Conservation (phyloP, 352 stramenopile genomes). For the Pythium folliculosum region DNA sequence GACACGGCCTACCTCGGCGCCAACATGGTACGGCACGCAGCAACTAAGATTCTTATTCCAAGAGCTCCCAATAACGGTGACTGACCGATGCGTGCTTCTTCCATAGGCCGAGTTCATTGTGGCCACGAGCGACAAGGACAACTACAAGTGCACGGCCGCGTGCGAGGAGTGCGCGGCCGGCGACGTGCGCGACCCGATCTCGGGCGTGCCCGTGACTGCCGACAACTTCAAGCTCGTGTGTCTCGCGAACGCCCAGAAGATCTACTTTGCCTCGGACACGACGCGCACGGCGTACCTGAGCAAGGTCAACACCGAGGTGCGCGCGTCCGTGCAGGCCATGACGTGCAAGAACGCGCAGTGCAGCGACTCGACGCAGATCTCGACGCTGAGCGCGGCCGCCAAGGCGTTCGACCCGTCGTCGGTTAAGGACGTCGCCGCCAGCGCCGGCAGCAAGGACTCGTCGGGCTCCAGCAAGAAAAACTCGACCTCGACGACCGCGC, state of each 20-base stretch:
- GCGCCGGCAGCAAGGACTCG: neutral
- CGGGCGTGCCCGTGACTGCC: conserved; percentile 49
- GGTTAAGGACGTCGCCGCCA: conserved; percentile 14
- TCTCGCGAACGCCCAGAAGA: conserved; percentile 76
- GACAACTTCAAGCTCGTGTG: conserved; percentile 76
- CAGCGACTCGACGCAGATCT: conserved; percentile 62
- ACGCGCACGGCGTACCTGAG: conserved; percentile 67
- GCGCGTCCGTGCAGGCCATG: conserved; percentile 51
- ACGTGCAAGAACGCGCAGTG: conserved; percentile 62
- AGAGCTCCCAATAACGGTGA: neutral
- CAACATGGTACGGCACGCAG: conserved; percentile 64
- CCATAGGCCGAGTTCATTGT: conserved; percentile 50
- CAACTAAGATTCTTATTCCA: conserved; percentile 1
- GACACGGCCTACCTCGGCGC: conserved; percentile 73
- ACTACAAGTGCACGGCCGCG: conserved; percentile 70
- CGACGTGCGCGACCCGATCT: conserved; percentile 59
- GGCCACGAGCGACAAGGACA: conserved; percentile 66
- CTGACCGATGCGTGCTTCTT: neutral
- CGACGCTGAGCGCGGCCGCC: conserved; percentile 49
- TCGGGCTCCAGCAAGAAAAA: conserved; percentile 4
- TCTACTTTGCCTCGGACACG: conserved; percentile 77
- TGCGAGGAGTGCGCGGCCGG: conserved; percentile 48
- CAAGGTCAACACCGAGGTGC: conserved; percentile 53
- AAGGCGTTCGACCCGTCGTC: conserved; percentile 35
- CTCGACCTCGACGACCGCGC: neutral